Evolutionary conservation across 139 green algal species (phyloP), one percentile per base, ranked within the genome.

Genomic region (Picochlorum sp.): DNA sequence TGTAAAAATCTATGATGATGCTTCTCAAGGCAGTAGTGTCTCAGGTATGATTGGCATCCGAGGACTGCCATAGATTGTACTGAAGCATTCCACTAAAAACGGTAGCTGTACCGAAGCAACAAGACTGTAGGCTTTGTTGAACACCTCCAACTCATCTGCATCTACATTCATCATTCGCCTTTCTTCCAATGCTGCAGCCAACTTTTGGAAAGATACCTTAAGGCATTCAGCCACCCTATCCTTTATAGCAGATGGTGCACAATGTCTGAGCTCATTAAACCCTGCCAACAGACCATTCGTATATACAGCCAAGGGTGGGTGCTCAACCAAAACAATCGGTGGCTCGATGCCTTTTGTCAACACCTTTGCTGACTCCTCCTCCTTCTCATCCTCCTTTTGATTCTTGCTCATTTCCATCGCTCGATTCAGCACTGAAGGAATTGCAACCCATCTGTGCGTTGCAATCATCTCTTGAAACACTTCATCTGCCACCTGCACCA

Each of bases 221-320:
- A 84, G 63, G 45, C 10, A 41, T 3, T 63, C 69, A 1, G 73
- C 72, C 6, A 75, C 51, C 1, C 61, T 47, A 28, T 16, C 14
- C 4, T 26, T 26, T 41, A 86, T 61, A 3, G 57, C 58, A 37
- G 74, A 57, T 2, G 81, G 77, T 0, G 90, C 85, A 73, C 90
- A 97, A 73, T 97, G 92, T 14, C 93, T 79, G 50, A 98, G 79
- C 81, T 98, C 92, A 66, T 98, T 98, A 20, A 97, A 73, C 4
- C 90, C 87, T 1, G 76, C 68, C 11, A 96, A 81, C 59, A 95
- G 66, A 16, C 85, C 92, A 63, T 98, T 98, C 16, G 79, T 72
- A 54, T 97, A 90, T 8, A 93, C 71, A 2, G 94, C 94, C 28
- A 99, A 69, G 0, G 94, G 94, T 16, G 84, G 65, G 68, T 97